phyloP scores from a whole-genome alignment of 768 basidiomycete species.

The Zangia roseola region DNA sequence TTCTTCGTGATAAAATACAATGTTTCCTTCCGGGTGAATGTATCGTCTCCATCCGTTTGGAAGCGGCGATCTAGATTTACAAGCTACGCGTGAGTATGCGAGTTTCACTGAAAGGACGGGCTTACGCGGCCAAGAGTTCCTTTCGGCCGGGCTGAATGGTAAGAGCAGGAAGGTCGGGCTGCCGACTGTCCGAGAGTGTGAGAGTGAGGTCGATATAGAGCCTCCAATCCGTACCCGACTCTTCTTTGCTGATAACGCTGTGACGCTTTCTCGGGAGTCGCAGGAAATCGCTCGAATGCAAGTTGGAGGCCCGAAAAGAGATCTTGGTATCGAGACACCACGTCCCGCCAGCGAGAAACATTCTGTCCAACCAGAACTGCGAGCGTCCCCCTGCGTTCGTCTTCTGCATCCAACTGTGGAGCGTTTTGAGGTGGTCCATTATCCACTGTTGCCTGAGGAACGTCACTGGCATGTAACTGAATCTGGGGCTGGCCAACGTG shows the following conservation, averaged over 20 bases:
- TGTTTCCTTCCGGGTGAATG: neutral
- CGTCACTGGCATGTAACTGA: neutral
- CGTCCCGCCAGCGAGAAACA: neutral
- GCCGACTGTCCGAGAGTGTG: neutral
- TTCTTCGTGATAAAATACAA: neutral
- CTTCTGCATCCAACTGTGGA: neutral
- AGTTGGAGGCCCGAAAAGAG: neutral
- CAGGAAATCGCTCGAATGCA: neutral
- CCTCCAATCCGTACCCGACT: neutral
- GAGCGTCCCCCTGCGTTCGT: neutral
- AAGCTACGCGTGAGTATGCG: neutral
- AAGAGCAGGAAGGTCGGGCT: neutral
- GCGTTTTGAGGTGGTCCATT: neutral
- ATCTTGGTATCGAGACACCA: neutral
- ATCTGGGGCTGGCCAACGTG: neutral
- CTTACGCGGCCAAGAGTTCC: slow-evolving; percentile 8
- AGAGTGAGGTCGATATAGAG: no score
- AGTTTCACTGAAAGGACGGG: neutral
- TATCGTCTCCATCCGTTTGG: slow-evolving; percentile 5
- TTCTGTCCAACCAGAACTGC: slow-evolving; percentile 1
- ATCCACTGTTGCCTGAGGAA: neutral
- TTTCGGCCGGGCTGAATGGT: slow-evolving; percentile 9
- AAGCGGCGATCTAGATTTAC: neutral
- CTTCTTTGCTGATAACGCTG: slow-evolving; percentile 8
- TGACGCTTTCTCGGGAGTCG: slow-evolving; percentile 14